A percentile compares a stretch with the other conserved stretches of the same genome.
phyloP scores from a whole-genome alignment of 306 rosid genomes.

The Spatholobus suberectus region DNA sequence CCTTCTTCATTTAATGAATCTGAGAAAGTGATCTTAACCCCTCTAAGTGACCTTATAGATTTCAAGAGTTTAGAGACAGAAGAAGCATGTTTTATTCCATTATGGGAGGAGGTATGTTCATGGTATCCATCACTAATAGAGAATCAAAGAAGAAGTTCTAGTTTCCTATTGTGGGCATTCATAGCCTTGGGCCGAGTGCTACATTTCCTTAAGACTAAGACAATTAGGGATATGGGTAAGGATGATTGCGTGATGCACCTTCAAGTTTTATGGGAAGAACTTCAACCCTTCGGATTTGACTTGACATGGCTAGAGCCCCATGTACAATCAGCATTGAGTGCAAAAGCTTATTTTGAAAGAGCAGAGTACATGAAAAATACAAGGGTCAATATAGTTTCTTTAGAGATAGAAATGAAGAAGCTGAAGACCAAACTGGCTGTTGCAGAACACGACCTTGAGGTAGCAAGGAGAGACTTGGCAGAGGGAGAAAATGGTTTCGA shows the following conservation, averaged over 20 bases:
- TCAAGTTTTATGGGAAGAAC: slow-evolving; percentile 43
- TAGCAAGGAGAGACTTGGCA: neutral
- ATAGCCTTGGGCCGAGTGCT: slow-evolving; percentile 44
- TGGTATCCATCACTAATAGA: slow-evolving; percentile 37
- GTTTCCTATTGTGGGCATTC: slow-evolving; percentile 42
- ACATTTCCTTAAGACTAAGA: slow-evolving; percentile 37
- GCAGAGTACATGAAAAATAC: neutral
- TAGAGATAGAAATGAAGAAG: slow-evolving; percentile 29
- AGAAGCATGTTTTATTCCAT: slow-evolving; percentile 31
- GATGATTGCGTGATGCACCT: slow-evolving; percentile 20
- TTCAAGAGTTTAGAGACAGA: slow-evolving; percentile 4
- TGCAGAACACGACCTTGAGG: neutral
- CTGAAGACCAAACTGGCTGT: slow-evolving; percentile 25
- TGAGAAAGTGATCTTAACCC: neutral
- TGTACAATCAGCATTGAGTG: slow-evolving; percentile 43
- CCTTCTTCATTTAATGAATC: slow-evolving; percentile 23
- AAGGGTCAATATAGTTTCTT: neutral
- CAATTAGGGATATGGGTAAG: slow-evolving; percentile 4
- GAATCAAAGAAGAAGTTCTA: slow-evolving; percentile 33
- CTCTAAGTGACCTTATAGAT: slow-evolving; percentile 27
- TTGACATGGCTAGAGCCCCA: slow-evolving; percentile 42
- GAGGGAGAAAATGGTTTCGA: slow-evolving; percentile 2
- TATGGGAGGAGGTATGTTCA: slow-evolving; percentile 37
- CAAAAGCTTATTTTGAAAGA: slow-evolving; percentile 33
- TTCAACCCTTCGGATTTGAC: slow-evolving; percentile 34